These are phyloP conservation scores for Solanum bulbocastanum DNA, from an alignment of 257 asterid genomes.

Conservation along the genomic window DNA sequence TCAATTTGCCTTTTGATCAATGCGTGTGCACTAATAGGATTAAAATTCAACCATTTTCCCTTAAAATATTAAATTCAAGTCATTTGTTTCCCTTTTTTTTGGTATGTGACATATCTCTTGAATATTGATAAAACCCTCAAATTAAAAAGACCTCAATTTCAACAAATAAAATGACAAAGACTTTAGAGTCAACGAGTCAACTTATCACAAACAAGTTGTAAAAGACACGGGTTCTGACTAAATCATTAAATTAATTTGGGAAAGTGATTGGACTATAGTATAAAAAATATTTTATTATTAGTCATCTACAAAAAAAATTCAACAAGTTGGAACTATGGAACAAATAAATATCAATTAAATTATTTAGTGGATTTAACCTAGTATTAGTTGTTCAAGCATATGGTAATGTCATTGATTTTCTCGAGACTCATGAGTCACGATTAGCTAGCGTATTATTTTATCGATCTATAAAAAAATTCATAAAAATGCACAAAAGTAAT, in stretches of 20 bases:
- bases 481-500: not conserved
- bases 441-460: not conserved
- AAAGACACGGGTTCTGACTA: not conserved
- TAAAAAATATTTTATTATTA: not conserved
- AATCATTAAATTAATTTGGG: not conserved
- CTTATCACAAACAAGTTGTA: not conserved
- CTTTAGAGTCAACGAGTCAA: not conserved
- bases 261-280: not conserved
- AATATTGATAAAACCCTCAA: too few relatives aligned
- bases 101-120: too few relatives aligned
- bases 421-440: not conserved
- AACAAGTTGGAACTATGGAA: not conserved
- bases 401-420: not conserved
- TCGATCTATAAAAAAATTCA: not conserved
- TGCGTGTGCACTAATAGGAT: too few relatives aligned
- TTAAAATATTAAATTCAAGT: too few relatives aligned
- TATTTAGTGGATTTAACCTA: not conserved
- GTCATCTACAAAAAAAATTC: not conserved
- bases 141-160: not conserved
- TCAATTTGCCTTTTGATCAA: too few relatives aligned
- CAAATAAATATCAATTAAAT: not conserved
- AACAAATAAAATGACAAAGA: not conserved
- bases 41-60: too few relatives aligned
- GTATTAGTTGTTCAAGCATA: not conserved
- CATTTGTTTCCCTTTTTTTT: too few relatives aligned